Percentiles rank a stretch among this genome's conserved stretches.
Conservation (phyloP, 352 stramenopile genomes). For the Thraustochytrium sp. region DNA sequence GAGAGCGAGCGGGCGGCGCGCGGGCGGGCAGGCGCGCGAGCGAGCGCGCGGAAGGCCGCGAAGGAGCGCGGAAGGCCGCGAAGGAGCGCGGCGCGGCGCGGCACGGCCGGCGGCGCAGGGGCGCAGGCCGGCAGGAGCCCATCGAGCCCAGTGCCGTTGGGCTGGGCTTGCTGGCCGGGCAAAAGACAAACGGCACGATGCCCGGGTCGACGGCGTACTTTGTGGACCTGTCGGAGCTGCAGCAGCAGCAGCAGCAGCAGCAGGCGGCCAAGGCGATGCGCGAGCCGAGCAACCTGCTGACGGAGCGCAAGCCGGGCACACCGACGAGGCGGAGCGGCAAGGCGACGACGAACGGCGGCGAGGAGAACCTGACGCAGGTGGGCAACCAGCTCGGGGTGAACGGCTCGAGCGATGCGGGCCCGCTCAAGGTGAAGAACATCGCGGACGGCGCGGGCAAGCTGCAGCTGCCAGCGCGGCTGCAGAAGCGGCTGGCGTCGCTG, state of each 20-base stretch:
- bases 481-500: conserved; percentile 25
- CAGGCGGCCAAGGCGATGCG: background rate
- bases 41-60: too few species aligned
- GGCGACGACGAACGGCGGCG: background rate
- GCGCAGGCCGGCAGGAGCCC: too few species aligned
- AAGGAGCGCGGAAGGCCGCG: too few species aligned
- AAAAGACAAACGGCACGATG: background rate
- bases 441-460: background rate
- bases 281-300: conserved; percentile 5
- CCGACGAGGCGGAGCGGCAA: background rate
- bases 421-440: background rate
- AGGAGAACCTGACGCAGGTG: background rate
- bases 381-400: background rate
- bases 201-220: background rate
- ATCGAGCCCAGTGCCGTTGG: background rate
- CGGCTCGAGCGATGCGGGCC: background rate
- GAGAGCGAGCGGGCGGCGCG: too few species aligned
- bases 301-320: conserved; percentile 27
- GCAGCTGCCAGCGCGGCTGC: background rate
- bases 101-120: too few species aligned
- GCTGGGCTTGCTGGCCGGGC: background rate
- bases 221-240: background rate
- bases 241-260: background rate
- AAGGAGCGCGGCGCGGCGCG: too few species aligned
- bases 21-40: too few species aligned